phyloP scores from a whole-genome alignment of 257 asterid genomes.

The Solanum medicagineum region DNA sequence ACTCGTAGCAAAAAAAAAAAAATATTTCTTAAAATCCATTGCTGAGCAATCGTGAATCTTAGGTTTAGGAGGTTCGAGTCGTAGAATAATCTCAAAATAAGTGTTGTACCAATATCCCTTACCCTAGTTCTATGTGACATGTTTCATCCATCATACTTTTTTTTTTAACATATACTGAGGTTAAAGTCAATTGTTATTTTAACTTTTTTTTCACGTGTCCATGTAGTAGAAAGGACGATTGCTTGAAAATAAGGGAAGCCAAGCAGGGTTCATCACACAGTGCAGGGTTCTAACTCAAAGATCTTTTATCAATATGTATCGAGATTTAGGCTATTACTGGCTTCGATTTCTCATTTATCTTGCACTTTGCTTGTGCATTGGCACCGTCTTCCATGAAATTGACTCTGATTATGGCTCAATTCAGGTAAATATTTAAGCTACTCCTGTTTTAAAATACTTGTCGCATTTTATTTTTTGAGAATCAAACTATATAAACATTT shows the following conservation, averaged over 20 bases:
- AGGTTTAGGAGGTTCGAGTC: too few relatives aligned
- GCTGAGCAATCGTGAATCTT: background rate
- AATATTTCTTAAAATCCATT: background rate
- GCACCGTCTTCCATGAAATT: slow-evolving; percentile 33
- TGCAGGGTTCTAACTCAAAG: slow-evolving; percentile 36
- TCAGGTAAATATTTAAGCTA: slow-evolving; percentile 16
- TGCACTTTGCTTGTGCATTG: slow-evolving; percentile 35
- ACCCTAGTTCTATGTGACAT: background rate
- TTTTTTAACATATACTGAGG: background rate
- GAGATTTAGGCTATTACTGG: slow-evolving; percentile 60
- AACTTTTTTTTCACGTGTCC: background rate
- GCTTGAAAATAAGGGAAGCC: slow-evolving; percentile 25
- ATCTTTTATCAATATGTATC: slow-evolving; percentile 49
- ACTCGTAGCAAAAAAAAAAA: background rate
- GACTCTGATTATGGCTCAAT: slow-evolving; percentile 39
- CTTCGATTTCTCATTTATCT: slow-evolving; percentile 43
- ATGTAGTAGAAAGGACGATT: slow-evolving; percentile 14
- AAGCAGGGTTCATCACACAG: slow-evolving; percentile 42
- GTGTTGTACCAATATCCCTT: background rate
- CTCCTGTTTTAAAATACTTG: background rate
- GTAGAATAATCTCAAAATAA: too few relatives aligned
- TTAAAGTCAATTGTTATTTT: background rate
- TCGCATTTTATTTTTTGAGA: background rate
- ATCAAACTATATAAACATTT: background rate
- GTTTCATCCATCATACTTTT: background rate